These are phyloP conservation scores for Aspergillus carlsbadensis DNA, from an alignment of 495 filamentous ascomycete species.

Conservation along the genomic window DNA sequence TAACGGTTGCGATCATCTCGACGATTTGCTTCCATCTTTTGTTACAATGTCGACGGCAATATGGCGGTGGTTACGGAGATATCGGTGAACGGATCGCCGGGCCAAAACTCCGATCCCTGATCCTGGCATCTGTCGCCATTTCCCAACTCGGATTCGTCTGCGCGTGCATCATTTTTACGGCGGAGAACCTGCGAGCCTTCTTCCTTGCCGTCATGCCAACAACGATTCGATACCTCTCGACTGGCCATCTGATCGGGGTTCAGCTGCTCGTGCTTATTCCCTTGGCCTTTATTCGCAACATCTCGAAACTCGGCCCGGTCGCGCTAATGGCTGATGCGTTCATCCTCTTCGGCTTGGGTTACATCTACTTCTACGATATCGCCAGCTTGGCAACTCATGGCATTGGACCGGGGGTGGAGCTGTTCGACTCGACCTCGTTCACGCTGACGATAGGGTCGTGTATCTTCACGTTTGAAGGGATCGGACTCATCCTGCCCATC, in stretches of 20 bases:
- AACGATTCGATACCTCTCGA: constrained; percentile 65
- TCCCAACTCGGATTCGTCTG: constrained; percentile 89
- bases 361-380: constrained; percentile 90
- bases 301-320: constrained; percentile 79
- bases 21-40: constrained; percentile 91
- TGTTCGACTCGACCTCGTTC: constrained; percentile 81
- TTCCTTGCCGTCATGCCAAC: constrained; percentile 61
- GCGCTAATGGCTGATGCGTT: constrained; percentile 85
- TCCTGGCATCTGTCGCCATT: constrained; percentile 78
- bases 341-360: constrained; percentile 81
- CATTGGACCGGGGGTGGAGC: constrained; percentile 66
- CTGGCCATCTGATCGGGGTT: constrained; percentile 76
- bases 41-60: constrained; percentile 72
- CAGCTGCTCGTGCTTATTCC: constrained; percentile 87
- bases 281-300: constrained; percentile 82
- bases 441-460: constrained; percentile 91
- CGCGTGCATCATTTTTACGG: constrained; percentile 93
- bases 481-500: constrained; percentile 91
- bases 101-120: constrained; percentile 73
- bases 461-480: constrained; percentile 94
- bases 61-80: constrained; percentile 84
- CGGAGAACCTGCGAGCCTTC: constrained; percentile 87
- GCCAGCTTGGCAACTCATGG: constrained; percentile 69
- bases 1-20: constrained; percentile 71
- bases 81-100: constrained; percentile 85